phyloP scores from a whole-genome alignment of 2,329 filamentous ascomycete genomes.

The Penicillium corylophilum region DNA sequence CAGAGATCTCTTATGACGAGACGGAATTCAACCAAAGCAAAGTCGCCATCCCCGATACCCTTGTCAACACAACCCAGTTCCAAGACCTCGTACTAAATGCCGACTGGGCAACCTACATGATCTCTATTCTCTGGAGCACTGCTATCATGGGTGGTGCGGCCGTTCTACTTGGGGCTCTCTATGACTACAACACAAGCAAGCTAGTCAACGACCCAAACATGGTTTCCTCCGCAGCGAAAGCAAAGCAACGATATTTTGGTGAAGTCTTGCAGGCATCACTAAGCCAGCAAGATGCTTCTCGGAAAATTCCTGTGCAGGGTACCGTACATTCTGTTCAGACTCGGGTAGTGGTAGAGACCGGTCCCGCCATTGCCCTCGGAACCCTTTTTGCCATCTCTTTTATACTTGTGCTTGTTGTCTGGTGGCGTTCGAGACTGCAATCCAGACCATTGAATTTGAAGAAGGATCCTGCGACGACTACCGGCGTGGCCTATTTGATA shows the following conservation, averaged over 20 bases:
- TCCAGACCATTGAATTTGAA: constrained; percentile 14
- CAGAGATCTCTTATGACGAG: constrained; percentile 10
- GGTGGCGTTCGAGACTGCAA: constrained; percentile 2
- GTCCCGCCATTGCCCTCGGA: constrained; percentile 15
- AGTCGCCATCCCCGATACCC: constrained; percentile 2
- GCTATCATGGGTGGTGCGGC: constrained; percentile 12
- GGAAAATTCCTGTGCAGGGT: neutral
- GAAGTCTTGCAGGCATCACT: constrained; percentile 16
- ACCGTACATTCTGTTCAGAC: constrained; percentile 1
- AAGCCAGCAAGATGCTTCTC: constrained; percentile 5
- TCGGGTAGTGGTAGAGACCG: constrained; percentile 12
- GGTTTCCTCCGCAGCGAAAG: constrained; percentile 5
- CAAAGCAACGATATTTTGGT: constrained; percentile 18
- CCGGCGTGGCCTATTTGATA: constrained; percentile 7
- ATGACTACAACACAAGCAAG: constrained; percentile 18
- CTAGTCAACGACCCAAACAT: constrained; percentile 7
- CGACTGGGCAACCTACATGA: constrained; percentile 17
- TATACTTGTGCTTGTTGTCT: constrained; percentile 7
- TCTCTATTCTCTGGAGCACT: constrained; percentile 8
- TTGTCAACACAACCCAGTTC: constrained; percentile 11
- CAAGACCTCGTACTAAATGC: neutral
- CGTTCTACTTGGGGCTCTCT: constrained; percentile 18
- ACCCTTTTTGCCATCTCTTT: constrained; percentile 11
- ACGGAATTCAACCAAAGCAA: constrained; percentile 11
- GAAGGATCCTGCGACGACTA: constrained; percentile 6